These are phyloP conservation scores for Boletus sp. DNA, from an alignment of 768 basidiomycete genomes.

Conservation along the genomic window DNA sequence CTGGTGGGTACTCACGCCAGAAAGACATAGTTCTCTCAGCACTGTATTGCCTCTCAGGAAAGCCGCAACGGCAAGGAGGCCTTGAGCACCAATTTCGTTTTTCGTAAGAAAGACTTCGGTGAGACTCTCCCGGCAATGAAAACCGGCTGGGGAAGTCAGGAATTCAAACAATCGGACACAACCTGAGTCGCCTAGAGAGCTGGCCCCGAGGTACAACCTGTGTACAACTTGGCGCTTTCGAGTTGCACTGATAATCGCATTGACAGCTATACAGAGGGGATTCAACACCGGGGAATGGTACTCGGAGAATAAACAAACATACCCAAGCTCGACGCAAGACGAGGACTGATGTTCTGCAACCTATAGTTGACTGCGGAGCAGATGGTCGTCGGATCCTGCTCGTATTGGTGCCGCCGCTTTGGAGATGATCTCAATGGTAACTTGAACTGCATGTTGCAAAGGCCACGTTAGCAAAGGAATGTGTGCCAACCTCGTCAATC, in stretches of 20 bases:
- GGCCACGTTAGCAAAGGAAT: background rate
- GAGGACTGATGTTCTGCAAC: constrained; percentile 28
- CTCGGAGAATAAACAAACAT: background rate
- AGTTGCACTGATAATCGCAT: constrained; percentile 47
- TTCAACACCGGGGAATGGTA: background rate
- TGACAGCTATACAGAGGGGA: constrained; percentile 41
- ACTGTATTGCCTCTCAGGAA: constrained; percentile 48
- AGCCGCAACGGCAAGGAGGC: constrained; percentile 50
- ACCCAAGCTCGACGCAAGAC: constrained; percentile 31
- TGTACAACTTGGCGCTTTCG: constrained; percentile 46
- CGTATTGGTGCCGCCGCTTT: constrained; percentile 26
- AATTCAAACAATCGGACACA: constrained; percentile 54
- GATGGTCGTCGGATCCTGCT: constrained; percentile 30
- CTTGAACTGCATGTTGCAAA: constrained; percentile 26
- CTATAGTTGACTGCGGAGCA: constrained; percentile 22
- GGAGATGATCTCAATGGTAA: constrained; percentile 15
- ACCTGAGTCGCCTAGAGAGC: constrained; percentile 57
- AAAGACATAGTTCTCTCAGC: constrained; percentile 52
- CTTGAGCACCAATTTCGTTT: constrained; percentile 53
- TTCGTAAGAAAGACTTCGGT: constrained; percentile 57
- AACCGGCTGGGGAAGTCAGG: constrained; percentile 48
- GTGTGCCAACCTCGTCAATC: background rate
- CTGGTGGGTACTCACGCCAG: constrained; percentile 45
- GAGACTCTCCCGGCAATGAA: constrained; percentile 39
- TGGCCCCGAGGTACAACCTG: constrained; percentile 55